phyloP scores from a whole-genome alignment of 345 rosid species.

The rapeseed (Brassica napus) region Da-Ae NC_063445.1:14520501-14521000 shows the following conservation, averaged over 20 bases:
- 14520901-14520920: not conserved
- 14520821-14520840: slow-evolving; percentile 89
- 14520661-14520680: slow-evolving; percentile 1
- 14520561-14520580: slow-evolving; percentile 65
- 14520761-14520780: slow-evolving; percentile 82
- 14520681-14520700: not conserved
- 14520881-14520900: not conserved
- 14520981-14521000: slow-evolving; percentile 1
- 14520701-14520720: not conserved
- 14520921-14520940: not conserved
- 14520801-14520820: slow-evolving; percentile 74
- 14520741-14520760: slow-evolving; percentile 51
- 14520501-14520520: not conserved
- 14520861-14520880: not conserved
- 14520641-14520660: slow-evolving; percentile 34
- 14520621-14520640: slow-evolving; percentile 64
- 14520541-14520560: not conserved
- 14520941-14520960: not conserved
- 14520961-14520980: not conserved
- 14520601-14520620: slow-evolving; percentile 94
- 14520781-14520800: slow-evolving; percentile 73
- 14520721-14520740: not conserved
- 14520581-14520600: slow-evolving; percentile 99
- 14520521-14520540: slow-evolving; percentile 16
- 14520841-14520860: slow-evolving; percentile 8